These are phyloP conservation scores for Kazachstania sp. DNA, from an alignment of 1,139 yeast species.

Conservation along the genomic window DNA sequence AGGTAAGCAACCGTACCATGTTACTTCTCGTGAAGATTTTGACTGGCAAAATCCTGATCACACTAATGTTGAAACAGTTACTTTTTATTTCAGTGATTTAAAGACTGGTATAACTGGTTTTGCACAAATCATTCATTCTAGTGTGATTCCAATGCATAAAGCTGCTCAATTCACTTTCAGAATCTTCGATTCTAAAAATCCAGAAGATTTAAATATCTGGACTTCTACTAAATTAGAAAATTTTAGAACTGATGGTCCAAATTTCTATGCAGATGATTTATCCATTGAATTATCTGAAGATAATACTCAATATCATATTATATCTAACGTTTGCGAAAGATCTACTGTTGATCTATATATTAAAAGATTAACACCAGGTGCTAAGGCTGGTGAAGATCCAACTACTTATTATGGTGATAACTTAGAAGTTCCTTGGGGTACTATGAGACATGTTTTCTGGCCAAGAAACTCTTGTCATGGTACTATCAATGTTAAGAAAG, in stretches of 20 bases:
- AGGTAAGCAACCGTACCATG: constrained; percentile 45
- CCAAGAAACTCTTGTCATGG: constrained; percentile 76
- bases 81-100: constrained; percentile 71
- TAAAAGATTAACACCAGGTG: constrained; percentile 62
- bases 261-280: constrained; percentile 68
- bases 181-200: constrained; percentile 41
- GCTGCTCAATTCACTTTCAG: constrained; percentile 95
- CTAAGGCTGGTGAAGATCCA: constrained; percentile 87
- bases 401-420: constrained; percentile 79
- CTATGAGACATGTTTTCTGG: constrained; percentile 95
- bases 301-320: constrained; percentile 47
- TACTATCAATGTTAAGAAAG: constrained; percentile 37
- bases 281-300: constrained; percentile 55
- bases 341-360: constrained; percentile 65
- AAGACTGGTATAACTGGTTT: constrained; percentile 66
- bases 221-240: constrained; percentile 84
- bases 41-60: constrained; percentile 65
- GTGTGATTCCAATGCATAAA: constrained; percentile 77
- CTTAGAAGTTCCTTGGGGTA: constrained; percentile 82
- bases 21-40: constrained; percentile 56
- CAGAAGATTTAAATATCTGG: constrained; percentile 45
- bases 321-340: constrained; percentile 59
- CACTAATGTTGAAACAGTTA: constrained; percentile 92
- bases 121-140: constrained; percentile 91
- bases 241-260: constrained; percentile 66